Percentiles rank a stretch among this genome's conserved stretches.
Evolutionary conservation across 164 flowering plant species (phyloP).

Genomic region (Nymphaea colorata): DNA sequence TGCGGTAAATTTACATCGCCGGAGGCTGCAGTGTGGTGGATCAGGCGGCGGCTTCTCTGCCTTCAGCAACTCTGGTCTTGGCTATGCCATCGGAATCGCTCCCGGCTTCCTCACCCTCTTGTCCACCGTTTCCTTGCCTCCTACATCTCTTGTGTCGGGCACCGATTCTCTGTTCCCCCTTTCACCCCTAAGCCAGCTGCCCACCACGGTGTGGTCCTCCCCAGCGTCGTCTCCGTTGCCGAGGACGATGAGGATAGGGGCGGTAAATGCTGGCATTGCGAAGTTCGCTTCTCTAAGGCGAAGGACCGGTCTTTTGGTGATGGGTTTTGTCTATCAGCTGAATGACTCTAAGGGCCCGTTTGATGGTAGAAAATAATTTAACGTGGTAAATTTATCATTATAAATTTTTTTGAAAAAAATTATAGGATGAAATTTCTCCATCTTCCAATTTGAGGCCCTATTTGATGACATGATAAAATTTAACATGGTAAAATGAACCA

Average conservation of each 20-base stretch:
- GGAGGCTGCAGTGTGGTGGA: not conserved
- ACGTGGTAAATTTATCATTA: too few relatives aligned
- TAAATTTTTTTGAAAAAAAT: too few relatives aligned
- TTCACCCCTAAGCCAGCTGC: not conserved
- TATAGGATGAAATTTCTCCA: too few relatives aligned
- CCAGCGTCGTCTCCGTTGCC: conserved; percentile 39
- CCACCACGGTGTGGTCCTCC: conserved; percentile 26
- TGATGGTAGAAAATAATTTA: too few relatives aligned
- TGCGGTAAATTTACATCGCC: too few relatives aligned
- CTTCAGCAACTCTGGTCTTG: conserved; percentile 31
- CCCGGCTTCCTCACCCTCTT: conserved; percentile 45
- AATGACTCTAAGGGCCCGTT: conserved; percentile 28
- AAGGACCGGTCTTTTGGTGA: too few relatives aligned
- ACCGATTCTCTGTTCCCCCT: conserved; percentile 12
- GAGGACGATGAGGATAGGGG: conserved; percentile 12
- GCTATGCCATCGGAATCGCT: conserved; percentile 46
- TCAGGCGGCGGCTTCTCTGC: conserved; percentile 3
- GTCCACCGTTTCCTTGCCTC: conserved; percentile 40
- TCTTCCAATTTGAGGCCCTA: too few relatives aligned
- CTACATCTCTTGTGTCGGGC: conserved; percentile 37
- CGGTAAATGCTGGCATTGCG: not conserved
- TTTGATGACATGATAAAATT: too few relatives aligned
- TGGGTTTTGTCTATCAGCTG: too few relatives aligned
- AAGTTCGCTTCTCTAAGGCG: too few relatives aligned
- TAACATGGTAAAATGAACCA: too few relatives aligned